These are phyloP conservation scores for Mycena chlorophos DNA, from an alignment of 768 basidiomycete species.

Conservation along the genomic window DNA sequence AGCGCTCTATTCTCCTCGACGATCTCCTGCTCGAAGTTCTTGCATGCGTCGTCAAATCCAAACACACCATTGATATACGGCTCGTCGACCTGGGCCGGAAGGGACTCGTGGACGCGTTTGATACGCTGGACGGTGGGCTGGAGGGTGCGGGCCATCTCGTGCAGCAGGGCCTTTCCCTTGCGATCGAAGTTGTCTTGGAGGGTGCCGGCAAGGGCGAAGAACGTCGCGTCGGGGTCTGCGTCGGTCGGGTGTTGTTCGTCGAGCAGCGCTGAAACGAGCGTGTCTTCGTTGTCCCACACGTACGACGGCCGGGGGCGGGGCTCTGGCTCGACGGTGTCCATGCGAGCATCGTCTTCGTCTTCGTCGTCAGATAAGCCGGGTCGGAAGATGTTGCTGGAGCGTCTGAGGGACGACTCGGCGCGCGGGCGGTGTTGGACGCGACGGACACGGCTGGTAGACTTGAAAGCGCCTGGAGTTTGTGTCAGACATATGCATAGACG, in stretches of 20 bases:
- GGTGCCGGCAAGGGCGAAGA: not conserved
- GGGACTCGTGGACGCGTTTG: slow-evolving; percentile 28
- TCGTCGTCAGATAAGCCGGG: slow-evolving; percentile 26
- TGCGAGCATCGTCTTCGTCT: slow-evolving; percentile 18
- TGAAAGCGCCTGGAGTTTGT: not conserved
- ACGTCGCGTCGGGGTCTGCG: not conserved
- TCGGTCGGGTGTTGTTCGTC: not conserved
- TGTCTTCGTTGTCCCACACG: not conserved
- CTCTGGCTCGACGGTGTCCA: not conserved
- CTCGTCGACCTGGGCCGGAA: slow-evolving; percentile 41
- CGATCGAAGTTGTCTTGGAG: not conserved
- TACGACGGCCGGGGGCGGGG: not conserved
- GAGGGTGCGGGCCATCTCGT: not conserved
- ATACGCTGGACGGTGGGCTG: not conserved
- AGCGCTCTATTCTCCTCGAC: slow-evolving; percentile 47
- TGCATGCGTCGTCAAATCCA: slow-evolving; percentile 56
- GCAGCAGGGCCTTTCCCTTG: not conserved
- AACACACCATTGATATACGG: slow-evolving; percentile 45
- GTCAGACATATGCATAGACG: not conserved
- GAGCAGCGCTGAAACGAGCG: not conserved
- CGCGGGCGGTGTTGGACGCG: slow-evolving; percentile 15
- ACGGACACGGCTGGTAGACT: slow-evolving; percentile 7
- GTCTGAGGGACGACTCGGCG: slow-evolving; percentile 3
- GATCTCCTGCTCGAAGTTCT: slow-evolving; percentile 47
- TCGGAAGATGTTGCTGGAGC: slow-evolving; percentile 10